Percentiles rank a stretch among this genome's conserved stretches.
Evolutionary conservation across 306 rosid genomes (phyloP).

Genomic region (Fagus crenata): DNA sequence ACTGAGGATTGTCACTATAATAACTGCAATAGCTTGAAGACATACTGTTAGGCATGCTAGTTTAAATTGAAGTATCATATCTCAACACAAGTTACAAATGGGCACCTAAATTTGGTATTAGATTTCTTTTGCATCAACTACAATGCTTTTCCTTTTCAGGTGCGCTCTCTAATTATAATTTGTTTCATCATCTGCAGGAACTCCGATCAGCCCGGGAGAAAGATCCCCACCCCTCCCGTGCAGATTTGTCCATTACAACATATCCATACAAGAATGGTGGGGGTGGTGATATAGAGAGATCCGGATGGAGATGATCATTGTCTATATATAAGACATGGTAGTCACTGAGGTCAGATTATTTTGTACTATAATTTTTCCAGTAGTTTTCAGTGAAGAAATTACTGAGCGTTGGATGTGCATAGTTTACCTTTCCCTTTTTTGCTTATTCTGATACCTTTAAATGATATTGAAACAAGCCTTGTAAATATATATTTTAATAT

Average conservation of each 20-base stretch:
- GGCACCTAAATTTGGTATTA: neutral
- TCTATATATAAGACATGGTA: conserved; percentile 22
- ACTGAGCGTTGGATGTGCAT: conserved; percentile 39
- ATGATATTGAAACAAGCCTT: conserved; percentile 31
- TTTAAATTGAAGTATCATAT: neutral
- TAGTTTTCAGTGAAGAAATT: conserved; percentile 27
- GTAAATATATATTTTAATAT: conserved; percentile 43
- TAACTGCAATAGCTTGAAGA: neutral
- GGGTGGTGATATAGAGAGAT: conserved; percentile 35
- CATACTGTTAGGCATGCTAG: neutral
- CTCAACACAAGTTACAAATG: neutral
- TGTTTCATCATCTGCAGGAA: conserved; percentile 51
- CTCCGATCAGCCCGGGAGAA: conserved; percentile 61
- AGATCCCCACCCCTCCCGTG: conserved; percentile 40
- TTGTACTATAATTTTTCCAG: conserved; percentile 30
- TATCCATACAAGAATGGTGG: conserved; percentile 42
- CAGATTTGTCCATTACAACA: conserved; percentile 38
- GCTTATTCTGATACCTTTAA: conserved; percentile 11
- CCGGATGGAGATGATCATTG: conserved; percentile 47
- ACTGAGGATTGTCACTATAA: neutral
- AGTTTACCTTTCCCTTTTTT: conserved; percentile 24
- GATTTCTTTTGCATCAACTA: neutral
- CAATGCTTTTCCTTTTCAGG: neutral
- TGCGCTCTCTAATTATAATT: neutral
- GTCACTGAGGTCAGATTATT: conserved; percentile 38